Evolutionary conservation across 1,139 yeast species (phyloP).

Genomic region (Hansenula sp.): DNA sequence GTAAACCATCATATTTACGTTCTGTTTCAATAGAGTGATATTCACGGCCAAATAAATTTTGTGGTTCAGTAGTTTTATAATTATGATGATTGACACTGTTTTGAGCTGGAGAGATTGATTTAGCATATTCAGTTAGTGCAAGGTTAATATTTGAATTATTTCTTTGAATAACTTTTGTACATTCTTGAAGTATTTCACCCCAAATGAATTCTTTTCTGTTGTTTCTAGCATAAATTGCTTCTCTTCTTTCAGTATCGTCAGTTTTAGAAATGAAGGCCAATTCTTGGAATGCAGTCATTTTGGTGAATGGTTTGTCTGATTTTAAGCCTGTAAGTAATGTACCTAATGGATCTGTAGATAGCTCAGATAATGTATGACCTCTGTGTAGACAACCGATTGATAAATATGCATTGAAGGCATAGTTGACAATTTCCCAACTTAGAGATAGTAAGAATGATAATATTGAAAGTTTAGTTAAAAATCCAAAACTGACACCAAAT

Average conservation of each 20-base stretch:
- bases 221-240: conserved; percentile 49
- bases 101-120: background rate
- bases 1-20: conserved; percentile 14
- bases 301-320: conserved; percentile 49
- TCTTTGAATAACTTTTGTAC: conserved; percentile 48
- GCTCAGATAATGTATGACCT: conserved; percentile 61
- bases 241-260: conserved; percentile 42
- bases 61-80: conserved; percentile 6
- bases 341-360: conserved; percentile 67
- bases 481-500: conserved; percentile 34
- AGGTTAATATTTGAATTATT: conserved; percentile 27
- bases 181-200: conserved; percentile 57
- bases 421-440: conserved; percentile 61
- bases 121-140: conserved; percentile 8
- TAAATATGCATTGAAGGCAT: conserved; percentile 66
- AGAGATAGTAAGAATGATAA: conserved; percentile 37
- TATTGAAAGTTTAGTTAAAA: conserved; percentile 33
- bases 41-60: conserved; percentile 21
- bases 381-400: conserved; percentile 81
- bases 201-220: conserved; percentile 45
- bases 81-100: background rate
- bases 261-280: conserved; percentile 55
- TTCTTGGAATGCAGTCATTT: conserved; percentile 72
- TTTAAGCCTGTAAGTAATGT: conserved; percentile 73
- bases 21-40: conserved; percentile 14